A percentile compares a stretch with the other conserved stretches of the same genome.
phyloP scores from a whole-genome alignment of 768 basidiomycete genomes.

The Pleurotus eryngii region DNA sequence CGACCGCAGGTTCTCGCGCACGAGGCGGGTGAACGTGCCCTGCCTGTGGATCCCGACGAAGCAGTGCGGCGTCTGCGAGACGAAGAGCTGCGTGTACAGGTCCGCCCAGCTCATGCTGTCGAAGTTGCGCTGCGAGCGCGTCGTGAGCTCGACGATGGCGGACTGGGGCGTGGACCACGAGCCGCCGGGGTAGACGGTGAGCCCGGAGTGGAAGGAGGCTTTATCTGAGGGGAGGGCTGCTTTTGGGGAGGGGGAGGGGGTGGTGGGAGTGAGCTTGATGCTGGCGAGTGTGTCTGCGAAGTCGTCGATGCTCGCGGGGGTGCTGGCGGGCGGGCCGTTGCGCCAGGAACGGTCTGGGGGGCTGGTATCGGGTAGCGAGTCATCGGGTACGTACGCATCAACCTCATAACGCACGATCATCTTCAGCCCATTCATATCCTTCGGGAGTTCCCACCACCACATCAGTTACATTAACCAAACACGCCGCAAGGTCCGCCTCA shows the following conservation, averaged over 20 bases:
- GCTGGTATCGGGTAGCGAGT: constrained; percentile 19
- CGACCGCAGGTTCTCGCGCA: constrained; percentile 39
- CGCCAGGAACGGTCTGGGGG: neutral
- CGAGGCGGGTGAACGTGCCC: constrained; percentile 48
- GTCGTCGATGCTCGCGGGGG: constrained; percentile 26
- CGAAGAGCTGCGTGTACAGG: constrained; percentile 60
- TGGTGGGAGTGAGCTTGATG: constrained; percentile 23
- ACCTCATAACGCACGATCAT: constrained; percentile 59
- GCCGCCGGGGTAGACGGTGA: constrained; percentile 20
- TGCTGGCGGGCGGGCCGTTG: constrained; percentile 6
- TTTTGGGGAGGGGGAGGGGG: neutral
- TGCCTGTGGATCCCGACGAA: constrained; percentile 56
- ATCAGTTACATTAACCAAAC: too few species aligned
- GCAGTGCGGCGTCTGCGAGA: constrained; percentile 64
- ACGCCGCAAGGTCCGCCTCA: too few species aligned
- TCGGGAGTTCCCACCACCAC: neutral
- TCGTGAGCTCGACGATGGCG: constrained; percentile 44
- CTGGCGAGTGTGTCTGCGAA: constrained; percentile 29
- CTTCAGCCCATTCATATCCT: constrained; percentile 59
- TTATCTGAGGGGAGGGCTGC: constrained; percentile 1
- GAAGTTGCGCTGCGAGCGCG: constrained; percentile 31
- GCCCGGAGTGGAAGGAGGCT: constrained; percentile 8
- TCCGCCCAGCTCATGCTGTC: constrained; percentile 52
- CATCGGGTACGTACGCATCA: constrained; percentile 40
- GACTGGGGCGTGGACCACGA: constrained; percentile 37